Conservation (phyloP, 1,139 yeast genomes). For the Candida pseudoviswanathii region DNA sequence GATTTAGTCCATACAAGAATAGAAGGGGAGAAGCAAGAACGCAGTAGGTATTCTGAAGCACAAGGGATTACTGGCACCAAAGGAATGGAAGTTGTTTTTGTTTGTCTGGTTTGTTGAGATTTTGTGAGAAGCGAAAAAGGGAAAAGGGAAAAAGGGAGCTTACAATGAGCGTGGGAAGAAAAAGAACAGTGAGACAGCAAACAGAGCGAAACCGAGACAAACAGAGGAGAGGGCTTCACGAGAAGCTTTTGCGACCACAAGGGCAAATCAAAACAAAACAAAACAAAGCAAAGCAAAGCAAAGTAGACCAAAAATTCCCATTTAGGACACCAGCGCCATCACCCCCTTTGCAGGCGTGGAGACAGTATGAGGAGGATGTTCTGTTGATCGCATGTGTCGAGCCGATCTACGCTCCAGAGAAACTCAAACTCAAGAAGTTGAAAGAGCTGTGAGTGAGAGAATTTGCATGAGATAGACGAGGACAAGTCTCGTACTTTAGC, state of each 20-base stretch:
- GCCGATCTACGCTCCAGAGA: no score
- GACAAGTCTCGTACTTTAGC: no score
- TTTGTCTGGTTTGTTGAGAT: background rate
- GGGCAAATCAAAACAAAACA: background rate
- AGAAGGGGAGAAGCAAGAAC: background rate
- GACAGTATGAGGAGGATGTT: no score
- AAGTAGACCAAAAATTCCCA: background rate
- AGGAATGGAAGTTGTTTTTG: background rate
- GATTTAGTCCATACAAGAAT: background rate
- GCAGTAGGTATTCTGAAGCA: background rate
- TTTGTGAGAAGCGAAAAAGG: constrained; percentile 1
- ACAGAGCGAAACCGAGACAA: background rate
- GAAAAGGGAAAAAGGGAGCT: background rate
- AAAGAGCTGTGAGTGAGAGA: no score
- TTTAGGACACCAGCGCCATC: background rate
- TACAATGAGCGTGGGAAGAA: background rate
- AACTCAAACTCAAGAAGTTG: no score
- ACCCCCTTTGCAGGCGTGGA: no score
- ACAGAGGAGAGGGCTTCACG: background rate
- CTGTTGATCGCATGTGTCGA: no score
- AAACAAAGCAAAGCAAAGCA: background rate
- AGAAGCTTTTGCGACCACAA: no score
- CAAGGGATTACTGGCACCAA: background rate
- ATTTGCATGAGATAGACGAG: no score
- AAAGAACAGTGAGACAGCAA: background rate